phyloP scores from a whole-genome alignment of 2,329 filamentous ascomycete genomes.

The Chlorencoelia australis region DNA sequence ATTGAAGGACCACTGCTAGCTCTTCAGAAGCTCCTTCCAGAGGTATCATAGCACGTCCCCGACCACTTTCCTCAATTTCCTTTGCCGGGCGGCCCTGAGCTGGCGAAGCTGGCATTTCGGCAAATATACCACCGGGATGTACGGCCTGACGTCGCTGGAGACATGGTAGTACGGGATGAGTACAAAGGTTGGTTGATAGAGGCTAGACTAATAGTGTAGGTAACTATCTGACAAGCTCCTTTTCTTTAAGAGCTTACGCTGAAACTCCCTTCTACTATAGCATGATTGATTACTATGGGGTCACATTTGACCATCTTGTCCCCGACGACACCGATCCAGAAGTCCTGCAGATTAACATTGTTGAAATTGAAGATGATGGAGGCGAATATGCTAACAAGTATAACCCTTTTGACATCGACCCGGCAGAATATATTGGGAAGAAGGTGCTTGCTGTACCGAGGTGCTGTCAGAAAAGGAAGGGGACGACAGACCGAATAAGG shows the following conservation, averaged over 20 bases:
- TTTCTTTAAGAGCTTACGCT: neutral
- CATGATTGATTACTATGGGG: slow-evolving; percentile 31
- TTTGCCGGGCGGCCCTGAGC: slow-evolving; percentile 4
- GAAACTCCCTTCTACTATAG: slow-evolving; percentile 6
- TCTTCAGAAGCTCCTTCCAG: slow-evolving; percentile 10
- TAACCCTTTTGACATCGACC: slow-evolving; percentile 28
- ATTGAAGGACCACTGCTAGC: slow-evolving; percentile 9
- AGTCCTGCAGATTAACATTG: slow-evolving; percentile 33
- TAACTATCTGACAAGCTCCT: slow-evolving; percentile 2
- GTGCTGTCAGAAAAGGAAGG: no score
- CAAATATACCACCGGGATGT: slow-evolving; percentile 8
- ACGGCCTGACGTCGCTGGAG: slow-evolving; percentile 4
- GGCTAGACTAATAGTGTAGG: slow-evolving; percentile 2
- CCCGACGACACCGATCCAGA: slow-evolving; percentile 31
- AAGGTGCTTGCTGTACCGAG: slow-evolving; percentile 33
- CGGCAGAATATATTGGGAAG: slow-evolving; percentile 29
- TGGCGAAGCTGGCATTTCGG: slow-evolving; percentile 8
- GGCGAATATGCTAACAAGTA: slow-evolving; percentile 29
- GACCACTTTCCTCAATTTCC: slow-evolving; percentile 6
- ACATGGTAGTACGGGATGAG: slow-evolving; percentile 11
- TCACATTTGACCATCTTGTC: slow-evolving; percentile 35
- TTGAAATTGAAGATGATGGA: slow-evolving; percentile 22
- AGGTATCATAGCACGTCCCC: slow-evolving; percentile 8
- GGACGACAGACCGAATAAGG: no score
- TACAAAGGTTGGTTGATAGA: slow-evolving; percentile 9